A percentile compares a stretch with the other conserved stretches of the same genome.
Evolutionary conservation across 768 basidiomycete genomes (phyloP).

Genomic region (Collybia sp.): DNA sequence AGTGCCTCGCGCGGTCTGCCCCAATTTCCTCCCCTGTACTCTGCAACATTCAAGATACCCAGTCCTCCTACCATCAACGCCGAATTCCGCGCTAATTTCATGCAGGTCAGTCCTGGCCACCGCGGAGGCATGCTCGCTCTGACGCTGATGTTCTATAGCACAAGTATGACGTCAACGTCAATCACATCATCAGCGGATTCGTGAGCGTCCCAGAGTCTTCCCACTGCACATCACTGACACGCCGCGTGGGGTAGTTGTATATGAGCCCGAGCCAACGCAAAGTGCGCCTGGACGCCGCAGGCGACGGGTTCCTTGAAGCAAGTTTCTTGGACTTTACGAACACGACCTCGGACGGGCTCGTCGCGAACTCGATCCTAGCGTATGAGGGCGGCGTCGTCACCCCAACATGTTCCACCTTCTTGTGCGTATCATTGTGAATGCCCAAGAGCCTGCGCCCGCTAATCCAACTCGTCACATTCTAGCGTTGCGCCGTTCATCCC

Average conservation of each 20-base stretch:
- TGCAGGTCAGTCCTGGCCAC: constrained; percentile 8
- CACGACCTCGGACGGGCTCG: constrained; percentile 19
- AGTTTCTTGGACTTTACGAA: constrained; percentile 22
- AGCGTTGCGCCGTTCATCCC: constrained; percentile 18
- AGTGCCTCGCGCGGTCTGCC: too few relatives aligned
- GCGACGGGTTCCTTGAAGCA: constrained; percentile 14
- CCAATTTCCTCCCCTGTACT: constrained; percentile 7
- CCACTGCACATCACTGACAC: not conserved
- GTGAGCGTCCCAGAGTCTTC: constrained; percentile 1
- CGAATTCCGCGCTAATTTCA: constrained; percentile 13
- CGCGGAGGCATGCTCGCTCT: not conserved
- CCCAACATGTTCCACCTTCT: constrained; percentile 18
- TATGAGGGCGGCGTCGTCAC: constrained; percentile 13
- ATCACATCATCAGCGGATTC: constrained; percentile 11
- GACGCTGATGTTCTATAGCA: constrained; percentile 3
- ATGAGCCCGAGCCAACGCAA: constrained; percentile 20
- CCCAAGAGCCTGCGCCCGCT: not conserved
- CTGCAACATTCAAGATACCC: constrained; percentile 10
- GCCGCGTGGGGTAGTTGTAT: constrained; percentile 14
- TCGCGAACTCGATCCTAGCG: constrained; percentile 17
- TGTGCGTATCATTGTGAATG: constrained; percentile 10
- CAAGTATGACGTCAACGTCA: constrained; percentile 11
- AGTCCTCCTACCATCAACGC: constrained; percentile 10
- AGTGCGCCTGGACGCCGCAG: constrained; percentile 19
- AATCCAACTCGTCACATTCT: too few relatives aligned